Conservation (phyloP, 2,329 filamentous ascomycete genomes). For the Amesomyces nigricolor region DNA sequence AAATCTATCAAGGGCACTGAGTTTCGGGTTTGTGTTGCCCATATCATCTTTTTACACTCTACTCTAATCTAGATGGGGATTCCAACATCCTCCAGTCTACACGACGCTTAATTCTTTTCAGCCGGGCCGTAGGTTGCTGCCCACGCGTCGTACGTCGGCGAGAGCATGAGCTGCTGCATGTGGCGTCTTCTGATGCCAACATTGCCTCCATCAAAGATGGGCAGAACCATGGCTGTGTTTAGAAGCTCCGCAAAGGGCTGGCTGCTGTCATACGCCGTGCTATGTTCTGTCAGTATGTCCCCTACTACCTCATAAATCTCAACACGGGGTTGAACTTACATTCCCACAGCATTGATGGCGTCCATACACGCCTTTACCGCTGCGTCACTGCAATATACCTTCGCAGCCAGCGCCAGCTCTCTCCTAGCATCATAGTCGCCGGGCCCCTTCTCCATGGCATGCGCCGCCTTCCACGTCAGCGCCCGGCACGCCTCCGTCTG, state of each 20-base stretch:
- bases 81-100: no score
- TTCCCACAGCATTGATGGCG: conserved; percentile 47
- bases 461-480: conserved; percentile 48
- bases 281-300: conserved; percentile 17
- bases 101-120: neutral
- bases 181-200: conserved; percentile 46
- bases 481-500: conserved; percentile 43
- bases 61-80: no score
- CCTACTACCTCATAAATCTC: no score
- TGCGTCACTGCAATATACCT: conserved; percentile 46
- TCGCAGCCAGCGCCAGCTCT: conserved; percentile 45
- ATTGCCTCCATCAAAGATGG: conserved; percentile 50
- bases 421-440: conserved; percentile 36
- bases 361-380: conserved; percentile 44
- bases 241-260: conserved; percentile 40
- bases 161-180: conserved; percentile 41
- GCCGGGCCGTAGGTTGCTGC: conserved; percentile 29
- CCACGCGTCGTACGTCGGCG: conserved; percentile 43
- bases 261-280: conserved; percentile 37
- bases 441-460: conserved; percentile 38
- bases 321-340: conserved; percentile 31
- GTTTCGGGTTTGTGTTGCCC: no score
- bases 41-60: no score
- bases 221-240: conserved; percentile 41
- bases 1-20: no score